Conservation (phyloP, 176 grass and related monocot species). For the Rhynchospora pubera region DNA sequence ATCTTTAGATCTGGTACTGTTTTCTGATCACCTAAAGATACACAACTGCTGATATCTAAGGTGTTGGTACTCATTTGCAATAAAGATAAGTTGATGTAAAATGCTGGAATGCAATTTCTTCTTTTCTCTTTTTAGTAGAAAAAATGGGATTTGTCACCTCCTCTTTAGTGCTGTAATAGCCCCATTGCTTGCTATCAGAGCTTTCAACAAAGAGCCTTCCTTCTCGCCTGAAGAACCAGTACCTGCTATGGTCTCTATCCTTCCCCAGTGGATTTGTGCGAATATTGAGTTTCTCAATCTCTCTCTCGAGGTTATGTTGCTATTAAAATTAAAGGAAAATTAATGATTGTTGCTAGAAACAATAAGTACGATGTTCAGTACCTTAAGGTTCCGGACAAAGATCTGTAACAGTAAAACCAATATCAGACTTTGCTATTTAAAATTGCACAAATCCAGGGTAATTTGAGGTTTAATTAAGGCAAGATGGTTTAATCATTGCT, state of each 20-base stretch:
- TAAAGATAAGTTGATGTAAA: background rate
- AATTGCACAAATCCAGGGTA: background rate
- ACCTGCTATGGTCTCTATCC: conserved; percentile 71
- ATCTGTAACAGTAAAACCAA: background rate
- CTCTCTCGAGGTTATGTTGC: conserved; percentile 42
- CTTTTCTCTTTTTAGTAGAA: background rate
- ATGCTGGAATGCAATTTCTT: background rate
- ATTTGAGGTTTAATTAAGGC: background rate
- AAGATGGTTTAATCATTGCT: background rate
- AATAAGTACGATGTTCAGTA: background rate
- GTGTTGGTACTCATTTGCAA: background rate
- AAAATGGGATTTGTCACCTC: conserved; percentile 51
- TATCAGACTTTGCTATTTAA: background rate
- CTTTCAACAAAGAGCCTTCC: conserved; percentile 80
- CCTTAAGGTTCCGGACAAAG: background rate
- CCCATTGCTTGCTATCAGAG: conserved; percentile 66
- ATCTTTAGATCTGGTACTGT: background rate
- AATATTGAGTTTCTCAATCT: conserved; percentile 62
- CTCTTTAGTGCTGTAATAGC: conserved; percentile 79
- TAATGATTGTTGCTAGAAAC: background rate
- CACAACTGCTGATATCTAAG: background rate
- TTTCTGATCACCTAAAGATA: background rate
- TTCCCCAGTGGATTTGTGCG: conserved; percentile 54
- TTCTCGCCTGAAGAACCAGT: conserved; percentile 77
- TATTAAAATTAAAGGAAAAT: conserved; percentile 20